A percentile compares a stretch with the other conserved stretches of the same genome.
phyloP scores from a whole-genome alignment of 371 early-diverging fungal species.

The Mortierella sp. region DNA sequence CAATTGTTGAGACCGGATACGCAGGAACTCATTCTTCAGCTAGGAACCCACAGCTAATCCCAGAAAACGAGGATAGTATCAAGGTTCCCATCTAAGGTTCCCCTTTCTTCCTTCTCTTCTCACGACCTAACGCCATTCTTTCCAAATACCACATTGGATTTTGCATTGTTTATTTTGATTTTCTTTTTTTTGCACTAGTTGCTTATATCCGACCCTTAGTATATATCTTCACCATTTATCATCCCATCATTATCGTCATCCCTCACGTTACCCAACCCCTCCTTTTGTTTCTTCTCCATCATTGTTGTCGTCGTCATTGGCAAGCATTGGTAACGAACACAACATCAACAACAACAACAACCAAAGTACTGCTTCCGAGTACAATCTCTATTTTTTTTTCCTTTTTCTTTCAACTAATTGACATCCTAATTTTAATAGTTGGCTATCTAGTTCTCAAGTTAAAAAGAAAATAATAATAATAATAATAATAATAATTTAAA shows the following conservation, averaged over 20 bases:
- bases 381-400: background rate
- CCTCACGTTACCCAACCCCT: no score
- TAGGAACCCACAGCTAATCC: slow-evolving; percentile 26
- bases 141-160: background rate
- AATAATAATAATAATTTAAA: no score
- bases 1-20: slow-evolving; percentile 13
- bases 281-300: background rate
- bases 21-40: slow-evolving; percentile 9
- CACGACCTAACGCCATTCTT: no score
- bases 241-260: background rate
- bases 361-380: background rate
- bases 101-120: background rate
- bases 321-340: background rate
- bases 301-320: background rate
- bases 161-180: slow-evolving; percentile 2
- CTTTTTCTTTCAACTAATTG: slow-evolving; percentile 1
- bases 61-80: slow-evolving; percentile 13
- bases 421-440: background rate
- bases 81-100: slow-evolving; percentile 12
- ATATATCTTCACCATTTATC: slow-evolving; percentile 1
- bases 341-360: background rate
- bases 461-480: no score
- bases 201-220: background rate
- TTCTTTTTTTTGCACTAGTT: background rate
- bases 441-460: no score